These are phyloP conservation scores for Liquidambar formosana DNA, from an alignment of 164 flowering plant genomes.

Conservation along the genomic window DNA sequence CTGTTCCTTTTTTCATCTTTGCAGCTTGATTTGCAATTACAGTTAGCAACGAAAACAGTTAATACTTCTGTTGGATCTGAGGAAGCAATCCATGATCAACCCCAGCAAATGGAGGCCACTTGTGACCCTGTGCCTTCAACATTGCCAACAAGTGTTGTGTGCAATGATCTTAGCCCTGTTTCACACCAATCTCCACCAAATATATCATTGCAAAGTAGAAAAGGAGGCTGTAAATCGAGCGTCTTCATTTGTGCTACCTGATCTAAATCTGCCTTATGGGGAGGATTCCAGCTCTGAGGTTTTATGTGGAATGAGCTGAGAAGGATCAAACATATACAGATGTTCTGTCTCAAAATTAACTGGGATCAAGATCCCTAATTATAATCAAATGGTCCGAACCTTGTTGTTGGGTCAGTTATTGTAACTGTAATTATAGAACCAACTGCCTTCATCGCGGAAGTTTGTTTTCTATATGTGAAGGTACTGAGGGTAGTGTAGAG, in stretches of 20 bases:
- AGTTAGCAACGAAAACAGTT: constrained; percentile 1
- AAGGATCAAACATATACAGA: neutral
- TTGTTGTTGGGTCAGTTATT: constrained; percentile 4
- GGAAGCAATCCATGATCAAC: constrained; percentile 10
- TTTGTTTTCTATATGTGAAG: constrained; percentile 8
- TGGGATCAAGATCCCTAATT: neutral
- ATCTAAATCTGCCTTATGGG: constrained; percentile 46
- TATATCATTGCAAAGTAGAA: constrained; percentile 1
- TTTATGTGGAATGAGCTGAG: constrained; percentile 22
- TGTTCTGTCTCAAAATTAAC: constrained; percentile 2
- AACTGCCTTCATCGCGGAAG: constrained; percentile 10
- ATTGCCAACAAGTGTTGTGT: neutral
- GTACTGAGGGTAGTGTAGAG: constrained; percentile 30
- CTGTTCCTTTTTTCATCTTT: neutral
- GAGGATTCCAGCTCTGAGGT: constrained; percentile 12
- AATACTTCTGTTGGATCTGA: constrained; percentile 5
- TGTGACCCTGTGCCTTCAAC: neutral
- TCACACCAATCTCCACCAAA: neutral
- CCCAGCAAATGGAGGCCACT: constrained; percentile 5
- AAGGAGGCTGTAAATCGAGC: constrained; percentile 8
- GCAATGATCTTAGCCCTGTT: neutral
- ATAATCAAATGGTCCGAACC: constrained; percentile 7
- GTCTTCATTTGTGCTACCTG: constrained; percentile 33
- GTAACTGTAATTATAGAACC: constrained; percentile 12
- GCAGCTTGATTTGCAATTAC: constrained; percentile 32